Percentiles rank a stretch among this genome's conserved stretches.
These are phyloP conservation scores for Pseudocercospora crystallina DNA, from an alignment of 2,329 filamentous ascomycete genomes.

Conservation along the genomic window DNA sequence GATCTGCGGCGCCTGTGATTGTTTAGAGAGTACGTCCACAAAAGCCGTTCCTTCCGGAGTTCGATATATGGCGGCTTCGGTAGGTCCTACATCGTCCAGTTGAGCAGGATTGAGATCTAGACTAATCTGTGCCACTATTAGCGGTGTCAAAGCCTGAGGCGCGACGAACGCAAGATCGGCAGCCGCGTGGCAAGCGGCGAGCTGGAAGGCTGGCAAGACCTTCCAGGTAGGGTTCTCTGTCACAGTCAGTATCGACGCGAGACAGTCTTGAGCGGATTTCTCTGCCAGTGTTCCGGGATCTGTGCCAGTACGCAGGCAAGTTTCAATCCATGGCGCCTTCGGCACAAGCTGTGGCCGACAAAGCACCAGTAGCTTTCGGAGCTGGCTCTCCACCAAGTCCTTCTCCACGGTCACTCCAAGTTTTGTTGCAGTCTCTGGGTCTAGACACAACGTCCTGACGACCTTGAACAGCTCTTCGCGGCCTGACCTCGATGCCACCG, in stretches of 20 bases:
- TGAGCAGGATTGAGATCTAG: slow-evolving; percentile 70
- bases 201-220: slow-evolving; percentile 52
- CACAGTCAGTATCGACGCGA: slow-evolving; percentile 63
- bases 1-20: slow-evolving; percentile 65
- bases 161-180: slow-evolving; percentile 93
- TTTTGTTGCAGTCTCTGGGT: slow-evolving; percentile 51
- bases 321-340: slow-evolving; percentile 80
- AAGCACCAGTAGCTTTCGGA: slow-evolving; percentile 75
- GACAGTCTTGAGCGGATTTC: slow-evolving; percentile 61
- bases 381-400: slow-evolving; percentile 63
- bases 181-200: slow-evolving; percentile 78
- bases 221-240: slow-evolving; percentile 38
- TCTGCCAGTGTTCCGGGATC: slow-evolving; percentile 79
- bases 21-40: slow-evolving; percentile 86
- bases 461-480: slow-evolving; percentile 62
- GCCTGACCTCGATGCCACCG: slow-evolving; percentile 64
- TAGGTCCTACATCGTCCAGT: slow-evolving; percentile 72
- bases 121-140: slow-evolving; percentile 71
- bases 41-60: slow-evolving; percentile 87
- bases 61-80: slow-evolving; percentile 89
- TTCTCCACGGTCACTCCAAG: slow-evolving; percentile 47
- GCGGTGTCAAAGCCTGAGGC: slow-evolving; percentile 74
- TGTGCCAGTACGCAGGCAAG: slow-evolving; percentile 74
- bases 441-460: slow-evolving; percentile 63
- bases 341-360: slow-evolving; percentile 76